phyloP scores from a whole-genome alignment of 148 eudicot genomes.

The Vaccinium myrtillus region DNA sequence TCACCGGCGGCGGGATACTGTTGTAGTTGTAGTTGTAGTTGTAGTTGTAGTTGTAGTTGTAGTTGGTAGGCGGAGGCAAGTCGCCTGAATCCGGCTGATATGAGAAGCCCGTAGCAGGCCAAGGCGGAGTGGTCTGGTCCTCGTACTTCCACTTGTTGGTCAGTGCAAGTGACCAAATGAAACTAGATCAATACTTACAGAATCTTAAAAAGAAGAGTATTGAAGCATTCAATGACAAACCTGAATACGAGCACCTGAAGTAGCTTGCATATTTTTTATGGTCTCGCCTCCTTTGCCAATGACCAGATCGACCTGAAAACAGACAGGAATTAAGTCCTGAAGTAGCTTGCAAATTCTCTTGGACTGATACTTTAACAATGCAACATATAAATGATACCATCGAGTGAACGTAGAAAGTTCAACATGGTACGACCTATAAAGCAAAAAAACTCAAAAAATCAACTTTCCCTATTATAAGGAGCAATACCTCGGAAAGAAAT shows the following conservation, averaged over 20 bases:
- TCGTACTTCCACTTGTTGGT: slow-evolving; percentile 79
- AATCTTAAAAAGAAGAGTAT: neutral
- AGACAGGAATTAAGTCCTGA: slow-evolving; percentile 5
- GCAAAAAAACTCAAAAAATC: neutral
- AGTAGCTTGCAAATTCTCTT: too few species aligned
- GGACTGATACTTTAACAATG: neutral
- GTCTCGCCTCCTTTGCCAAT: slow-evolving; percentile 99
- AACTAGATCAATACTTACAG: neutral
- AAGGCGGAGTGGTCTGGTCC: slow-evolving; percentile 38
- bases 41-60: too few species aligned
- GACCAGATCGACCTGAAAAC: slow-evolving; percentile 85
- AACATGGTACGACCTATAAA: neutral
- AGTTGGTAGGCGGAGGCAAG: slow-evolving; percentile 29
- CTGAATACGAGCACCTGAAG: slow-evolving; percentile 93
- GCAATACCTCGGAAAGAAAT: slow-evolving; percentile 78
- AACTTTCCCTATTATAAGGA: neutral
- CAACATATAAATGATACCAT: neutral
- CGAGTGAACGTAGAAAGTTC: neutral
- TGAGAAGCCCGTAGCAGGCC: slow-evolving; percentile 75
- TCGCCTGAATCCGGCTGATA: slow-evolving; percentile 38
- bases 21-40: slow-evolving; percentile 34
- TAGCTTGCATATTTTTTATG: slow-evolving; percentile 83
- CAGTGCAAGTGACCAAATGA: neutral
- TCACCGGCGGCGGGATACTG: slow-evolving; percentile 52
- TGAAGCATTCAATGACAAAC: slow-evolving; percentile 25